Evolutionary conservation across 768 basidiomycete species (phyloP), one percentile per base, ranked within the genome.

Genomic region (Collybiopsis confluens): DNA sequence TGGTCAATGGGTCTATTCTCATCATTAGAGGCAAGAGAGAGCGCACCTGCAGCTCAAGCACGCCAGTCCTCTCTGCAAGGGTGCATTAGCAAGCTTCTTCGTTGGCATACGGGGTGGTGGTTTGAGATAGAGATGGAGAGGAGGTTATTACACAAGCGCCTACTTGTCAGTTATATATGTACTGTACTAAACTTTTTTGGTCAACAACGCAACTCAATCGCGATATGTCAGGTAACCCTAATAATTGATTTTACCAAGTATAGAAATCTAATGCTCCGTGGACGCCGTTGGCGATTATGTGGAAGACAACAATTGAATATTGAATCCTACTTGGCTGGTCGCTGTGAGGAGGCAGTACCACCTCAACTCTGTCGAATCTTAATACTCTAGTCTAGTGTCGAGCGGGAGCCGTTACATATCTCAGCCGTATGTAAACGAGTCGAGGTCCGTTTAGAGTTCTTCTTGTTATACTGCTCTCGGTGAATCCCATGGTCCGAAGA

Each of bases 61-160:
- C 7, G 72, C 72, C 30, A 68, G 68, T 42, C 71, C 71, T 57
- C 72, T 65, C 55, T 70, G 71, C 1, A 73, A 61, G 40, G 72
- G 65, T 13, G 61, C 45, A 20, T 63, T 45, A 44, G 60, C 41
- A 41, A 59, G 51, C 58, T 70, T 71, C 58, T 67, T 64, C 57
- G 59, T 48, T 45, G 62, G 55, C 59, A 61, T 66, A n/a, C n/a
- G n/a, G n/a, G 48, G 54, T 56, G 48, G 41, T 42, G 49, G 45
- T 42, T 42, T 33, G 30, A 50, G 47, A 55, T 55, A 48, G 41
- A 43, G 40, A 37, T 4, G 35, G 41, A 26, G 8, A 8, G 33
- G 27, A 48, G 30, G 27, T 38, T 18, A 41, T 40, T 48, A 15
- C 38, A 27, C 37, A 54, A 37, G 33, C 36, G 45, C 24, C 37